Evolutionary conservation across 164 flowering plant species (phyloP).

Genomic region (Dillenia suffruticosa): DNA sequence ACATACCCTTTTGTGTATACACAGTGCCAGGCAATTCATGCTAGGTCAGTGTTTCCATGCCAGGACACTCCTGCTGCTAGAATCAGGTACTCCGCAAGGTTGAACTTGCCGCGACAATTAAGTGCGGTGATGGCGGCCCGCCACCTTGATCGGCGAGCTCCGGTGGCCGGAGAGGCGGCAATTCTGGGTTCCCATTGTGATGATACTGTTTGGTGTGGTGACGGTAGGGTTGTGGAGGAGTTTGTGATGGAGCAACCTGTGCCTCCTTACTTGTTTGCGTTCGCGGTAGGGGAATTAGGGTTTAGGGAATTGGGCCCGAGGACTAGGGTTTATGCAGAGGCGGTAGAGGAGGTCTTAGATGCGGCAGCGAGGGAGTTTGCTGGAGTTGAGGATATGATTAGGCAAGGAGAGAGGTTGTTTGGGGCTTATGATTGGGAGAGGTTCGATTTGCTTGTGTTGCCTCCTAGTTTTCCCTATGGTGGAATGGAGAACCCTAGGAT

Average conservation of each 20-base stretch:
- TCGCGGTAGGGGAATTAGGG: conserved; percentile 82
- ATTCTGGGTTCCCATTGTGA: conserved; percentile 20
- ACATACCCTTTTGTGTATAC: conserved; percentile 76
- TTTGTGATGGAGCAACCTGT: conserved; percentile 87
- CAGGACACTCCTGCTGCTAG: conserved; percentile 95
- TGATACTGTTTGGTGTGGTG: conserved; percentile 66
- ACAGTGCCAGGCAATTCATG: conserved; percentile 91
- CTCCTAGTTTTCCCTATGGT: conserved; percentile 97
- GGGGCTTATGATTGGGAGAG: conserved; percentile 94
- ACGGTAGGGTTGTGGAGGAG: conserved; percentile 82
- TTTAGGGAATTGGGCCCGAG: conserved; percentile 82
- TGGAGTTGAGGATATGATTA: conserved; percentile 87
- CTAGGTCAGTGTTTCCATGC: conserved; percentile 87
- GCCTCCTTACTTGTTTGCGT: conserved; percentile 90
- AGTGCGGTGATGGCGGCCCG: conserved; percentile 83
- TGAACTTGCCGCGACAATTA: conserved; percentile 66
- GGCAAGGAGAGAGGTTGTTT: conserved; percentile 83
- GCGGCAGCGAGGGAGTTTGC: conserved; percentile 82
- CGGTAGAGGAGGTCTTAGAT: conserved; percentile 51
- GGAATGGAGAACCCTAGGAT: conserved; percentile 99
- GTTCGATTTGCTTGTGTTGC: conserved; percentile 88
- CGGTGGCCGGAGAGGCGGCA: conserved; percentile 35
- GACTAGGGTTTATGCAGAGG: conserved; percentile 79
- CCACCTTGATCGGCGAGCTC: conserved; percentile 57
- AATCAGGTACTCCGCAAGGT: conserved; percentile 46